A percentile compares a stretch with the other conserved stretches of the same genome.
phyloP scores from a whole-genome alignment of 805 yeast genomes.

The Candida tallmaniae region DNA sequence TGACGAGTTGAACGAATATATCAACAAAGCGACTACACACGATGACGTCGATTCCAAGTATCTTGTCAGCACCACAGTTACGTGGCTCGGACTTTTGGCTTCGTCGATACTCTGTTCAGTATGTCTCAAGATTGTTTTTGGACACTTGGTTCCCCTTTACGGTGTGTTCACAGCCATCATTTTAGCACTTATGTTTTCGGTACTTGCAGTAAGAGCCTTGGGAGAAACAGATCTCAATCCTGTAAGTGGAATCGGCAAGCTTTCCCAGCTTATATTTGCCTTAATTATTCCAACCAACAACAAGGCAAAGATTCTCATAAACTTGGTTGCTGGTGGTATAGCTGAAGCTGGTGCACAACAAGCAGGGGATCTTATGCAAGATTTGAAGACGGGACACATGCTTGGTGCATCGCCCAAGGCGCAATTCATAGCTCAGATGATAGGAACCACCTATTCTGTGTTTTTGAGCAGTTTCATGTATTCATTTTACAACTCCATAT shows the following conservation, averaged over 20 bases:
- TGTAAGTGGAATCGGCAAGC: constrained; percentile 92
- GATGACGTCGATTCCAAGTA: constrained; percentile 23
- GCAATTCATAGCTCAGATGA: constrained; percentile 84
- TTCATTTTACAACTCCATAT: constrained; percentile 72
- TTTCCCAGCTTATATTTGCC: constrained; percentile 87
- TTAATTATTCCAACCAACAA: constrained; percentile 66
- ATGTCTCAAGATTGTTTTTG: constrained; percentile 66
- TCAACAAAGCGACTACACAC: background rate
- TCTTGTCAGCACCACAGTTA: constrained; percentile 47
- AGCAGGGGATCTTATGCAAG: constrained; percentile 98
- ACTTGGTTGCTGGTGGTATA: constrained; percentile 91
- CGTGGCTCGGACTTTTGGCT: constrained; percentile 54
- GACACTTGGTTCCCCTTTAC: constrained; percentile 63
- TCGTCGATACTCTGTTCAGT: constrained; percentile 68
- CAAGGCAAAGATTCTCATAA: constrained; percentile 79
- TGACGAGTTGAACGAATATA: background rate
- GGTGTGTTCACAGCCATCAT: constrained; percentile 65
- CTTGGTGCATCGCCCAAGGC: constrained; percentile 90
- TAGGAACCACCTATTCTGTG: constrained; percentile 85
- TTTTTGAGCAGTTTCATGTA: constrained; percentile 78
- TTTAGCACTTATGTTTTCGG: constrained; percentile 72
- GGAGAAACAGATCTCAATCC: constrained; percentile 98
- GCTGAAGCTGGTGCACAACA: constrained; percentile 99
- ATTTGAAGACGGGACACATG: constrained; percentile 88
- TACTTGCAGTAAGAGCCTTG: constrained; percentile 86